Conservation (phyloP, 2,329 filamentous ascomycete genomes). For the Trichoderma lentiforme region DNA sequence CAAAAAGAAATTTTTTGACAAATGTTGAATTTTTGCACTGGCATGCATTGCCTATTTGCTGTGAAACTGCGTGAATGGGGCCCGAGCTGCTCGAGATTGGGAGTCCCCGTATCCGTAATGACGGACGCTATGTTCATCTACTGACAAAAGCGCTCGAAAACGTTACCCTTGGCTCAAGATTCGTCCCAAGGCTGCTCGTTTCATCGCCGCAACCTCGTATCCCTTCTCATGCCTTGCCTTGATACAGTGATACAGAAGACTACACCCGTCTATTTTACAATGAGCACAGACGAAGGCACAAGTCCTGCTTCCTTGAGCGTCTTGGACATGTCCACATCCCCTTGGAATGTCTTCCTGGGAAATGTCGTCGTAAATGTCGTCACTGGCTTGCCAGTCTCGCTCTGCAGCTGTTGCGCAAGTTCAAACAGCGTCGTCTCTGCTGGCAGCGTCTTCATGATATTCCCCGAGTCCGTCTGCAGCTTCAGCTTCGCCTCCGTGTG, state of each 20-base stretch:
- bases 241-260: background rate
- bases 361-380: constrained; percentile 82
- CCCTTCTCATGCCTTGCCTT: background rate
- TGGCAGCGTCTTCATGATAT: constrained; percentile 80
- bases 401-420: constrained; percentile 71
- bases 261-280: constrained; percentile 55
- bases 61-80: background rate
- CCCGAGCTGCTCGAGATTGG: background rate
- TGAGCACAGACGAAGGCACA: constrained; percentile 84
- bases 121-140: constrained; percentile 3
- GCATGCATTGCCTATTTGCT: constrained; percentile 16
- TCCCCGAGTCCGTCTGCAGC: constrained; percentile 70
- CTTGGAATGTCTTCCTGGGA: constrained; percentile 75
- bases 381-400: constrained; percentile 68
- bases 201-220: background rate
- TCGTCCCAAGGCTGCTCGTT: background rate
- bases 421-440: constrained; percentile 92
- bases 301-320: constrained; percentile 89
- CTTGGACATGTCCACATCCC: constrained; percentile 73
- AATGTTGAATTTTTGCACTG: background rate
- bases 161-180: background rate
- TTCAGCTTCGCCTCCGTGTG: constrained; percentile 80
- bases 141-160: background rate
- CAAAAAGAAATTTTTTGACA: constrained; percentile 34
- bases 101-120: background rate